Evolutionary conservation across 2,329 filamentous ascomycete species (phyloP), one percentile per base, ranked within the genome.

Genomic region (Pseudogymnoascus sp.): DNA sequence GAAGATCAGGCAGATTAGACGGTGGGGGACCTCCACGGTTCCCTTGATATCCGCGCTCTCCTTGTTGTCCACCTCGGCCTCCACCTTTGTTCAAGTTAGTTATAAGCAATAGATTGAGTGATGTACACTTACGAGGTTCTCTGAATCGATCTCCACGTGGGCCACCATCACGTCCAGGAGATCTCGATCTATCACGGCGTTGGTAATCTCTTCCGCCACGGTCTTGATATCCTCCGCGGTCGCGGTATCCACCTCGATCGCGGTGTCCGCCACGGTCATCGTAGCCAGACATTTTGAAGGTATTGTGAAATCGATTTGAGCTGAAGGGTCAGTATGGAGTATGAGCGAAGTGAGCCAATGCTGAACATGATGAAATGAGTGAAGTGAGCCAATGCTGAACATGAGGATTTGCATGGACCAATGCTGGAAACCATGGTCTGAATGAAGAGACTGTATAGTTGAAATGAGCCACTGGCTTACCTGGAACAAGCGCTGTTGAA

Each of bases 11-110:
- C 0, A 63, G 19, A 10, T 69, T 28, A 62, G 70, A 61, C 67
- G 63, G 19, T 10, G 36, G 42, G 68, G 67, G 57, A 65, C 66
- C 63, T 69, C 71, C 57, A 67, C 66, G 6, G 66, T 28, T 28
- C 8, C 26, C 26, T 7, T 28, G 23, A 26, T 26, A 26, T 26
- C 23, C 23, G 69, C 64, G 68, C 3, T 70, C 65, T 66, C 68
- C 26, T 11, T 53, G 26, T 10, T 57, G 6, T 6, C 50, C 50
- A 17, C 50, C 50, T 57, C 50, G 28, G 17, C 50, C 50, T 31
- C 50, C 28, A 10, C 50, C 50, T 57, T 57, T 57, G 10, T 33
- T 33, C n/a, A 57, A 19, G 50, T 57, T 9, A 57, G 50, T n/a
- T 19, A 57, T 13, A 21, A 13, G 9, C n/a, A 57, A 57, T 57